A percentile compares a stretch with the other conserved stretches of the same genome.
Conservation (phyloP, 2,329 filamentous ascomycete species). For the Aspergillus ochraceoroseus region DNA sequence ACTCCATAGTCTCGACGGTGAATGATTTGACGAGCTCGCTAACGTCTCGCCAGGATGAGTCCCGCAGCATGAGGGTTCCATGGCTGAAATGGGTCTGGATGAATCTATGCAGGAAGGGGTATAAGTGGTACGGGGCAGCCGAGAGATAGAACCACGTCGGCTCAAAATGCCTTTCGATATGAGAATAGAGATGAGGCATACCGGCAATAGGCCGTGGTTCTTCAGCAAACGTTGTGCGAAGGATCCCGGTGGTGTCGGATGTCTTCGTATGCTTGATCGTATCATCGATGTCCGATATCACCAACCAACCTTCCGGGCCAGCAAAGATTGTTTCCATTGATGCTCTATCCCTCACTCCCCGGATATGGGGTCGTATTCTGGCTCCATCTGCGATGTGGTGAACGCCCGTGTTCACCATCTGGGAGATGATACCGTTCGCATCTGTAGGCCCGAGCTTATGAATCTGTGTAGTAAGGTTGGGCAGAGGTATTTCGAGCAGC, state of each 20-base stretch:
- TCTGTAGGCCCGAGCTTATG: constrained; percentile 65
- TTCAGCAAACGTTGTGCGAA: constrained; percentile 78
- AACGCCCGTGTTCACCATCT: constrained; percentile 53
- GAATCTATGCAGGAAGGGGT: constrained; percentile 77
- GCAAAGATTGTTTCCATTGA: constrained; percentile 69
- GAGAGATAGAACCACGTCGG: constrained; percentile 90
- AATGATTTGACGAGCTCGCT: constrained; percentile 72
- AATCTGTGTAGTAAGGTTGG: constrained; percentile 35
- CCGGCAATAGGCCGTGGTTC: constrained; percentile 64
- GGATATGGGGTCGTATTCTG: constrained; percentile 38
- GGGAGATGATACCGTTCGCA: constrained; percentile 65
- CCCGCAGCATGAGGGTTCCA: constrained; percentile 77
- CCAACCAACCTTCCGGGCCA: constrained; percentile 71
- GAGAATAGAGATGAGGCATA: constrained; percentile 78
- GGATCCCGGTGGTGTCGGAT: constrained; percentile 70
- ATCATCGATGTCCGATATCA: constrained; percentile 90
- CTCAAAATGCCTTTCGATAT: constrained; percentile 54
- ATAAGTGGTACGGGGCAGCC: constrained; percentile 90
- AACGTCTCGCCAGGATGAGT: constrained; percentile 80
- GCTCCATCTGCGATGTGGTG: constrained; percentile 47
- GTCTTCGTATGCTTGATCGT: constrained; percentile 91
- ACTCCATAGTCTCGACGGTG: constrained; percentile 74
- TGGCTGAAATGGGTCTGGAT: constrained; percentile 64
- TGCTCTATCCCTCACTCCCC: constrained; percentile 38
- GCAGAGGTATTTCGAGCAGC: constrained; percentile 58